These are phyloP conservation scores for Coniella vitis DNA, from an alignment of 2,329 filamentous ascomycete species.

Conservation along the genomic window DNA sequence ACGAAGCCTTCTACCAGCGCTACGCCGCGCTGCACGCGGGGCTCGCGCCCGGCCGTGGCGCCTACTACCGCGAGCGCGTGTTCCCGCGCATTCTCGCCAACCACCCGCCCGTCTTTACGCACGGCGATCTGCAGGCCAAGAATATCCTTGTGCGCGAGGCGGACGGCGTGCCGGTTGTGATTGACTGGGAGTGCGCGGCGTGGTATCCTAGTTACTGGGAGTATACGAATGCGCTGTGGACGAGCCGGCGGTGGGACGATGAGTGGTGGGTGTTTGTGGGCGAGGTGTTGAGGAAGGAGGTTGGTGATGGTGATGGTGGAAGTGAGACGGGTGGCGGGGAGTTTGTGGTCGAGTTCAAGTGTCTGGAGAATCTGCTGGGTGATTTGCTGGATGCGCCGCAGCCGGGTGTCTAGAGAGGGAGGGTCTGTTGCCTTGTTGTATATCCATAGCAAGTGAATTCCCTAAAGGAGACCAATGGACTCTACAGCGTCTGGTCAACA, in stretches of 20 bases:
- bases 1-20: neutral
- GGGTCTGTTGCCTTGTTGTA: too few species aligned
- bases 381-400: neutral
- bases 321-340: too few species aligned
- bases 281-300: too few species aligned
- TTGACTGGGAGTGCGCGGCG: slow-evolving; percentile 42
- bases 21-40: neutral
- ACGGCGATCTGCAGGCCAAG: slow-evolving; percentile 40
- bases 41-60: neutral
- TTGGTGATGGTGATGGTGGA: too few species aligned
- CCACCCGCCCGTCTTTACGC: slow-evolving; percentile 38
- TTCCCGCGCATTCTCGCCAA: neutral
- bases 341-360: neutral
- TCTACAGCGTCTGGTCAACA: too few species aligned
- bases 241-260: neutral
- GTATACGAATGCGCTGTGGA: slow-evolving; percentile 18
- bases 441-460: too few species aligned
- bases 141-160: slow-evolving; percentile 37
- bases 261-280: neutral
- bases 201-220: slow-evolving; percentile 41
- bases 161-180: slow-evolving; percentile 30
- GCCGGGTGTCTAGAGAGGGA: neutral
- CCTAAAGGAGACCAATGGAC: too few species aligned
- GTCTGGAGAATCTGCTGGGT: neutral
- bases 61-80: neutral